phyloP scores from a whole-genome alignment of 768 basidiomycete species.

The Lentinula detonsa region DNA sequence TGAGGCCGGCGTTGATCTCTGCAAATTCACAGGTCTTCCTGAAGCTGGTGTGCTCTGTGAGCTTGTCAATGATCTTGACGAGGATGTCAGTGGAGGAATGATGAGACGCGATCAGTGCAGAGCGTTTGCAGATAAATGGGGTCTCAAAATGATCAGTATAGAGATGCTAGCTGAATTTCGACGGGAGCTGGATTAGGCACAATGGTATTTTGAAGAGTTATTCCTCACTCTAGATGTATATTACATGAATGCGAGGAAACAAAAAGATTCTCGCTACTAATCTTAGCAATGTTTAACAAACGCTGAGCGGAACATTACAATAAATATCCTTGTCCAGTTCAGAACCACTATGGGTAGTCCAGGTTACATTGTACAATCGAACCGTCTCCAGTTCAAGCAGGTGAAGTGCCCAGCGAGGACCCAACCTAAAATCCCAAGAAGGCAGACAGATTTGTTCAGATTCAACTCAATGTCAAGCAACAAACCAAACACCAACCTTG shows the following conservation, averaged over 20 bases:
- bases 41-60: constrained; percentile 88
- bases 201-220: neutral
- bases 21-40: constrained; percentile 61
- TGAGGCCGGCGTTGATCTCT: constrained; percentile 85
- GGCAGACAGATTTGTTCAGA: neutral
- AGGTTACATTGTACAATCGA: neutral
- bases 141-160: constrained; percentile 91
- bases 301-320: neutral
- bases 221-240: neutral
- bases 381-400: neutral
- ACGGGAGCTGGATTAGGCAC: constrained; percentile 14
- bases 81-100: constrained; percentile 86
- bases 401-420: neutral
- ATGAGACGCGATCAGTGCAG: constrained; percentile 92
- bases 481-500: constrained; percentile 27
- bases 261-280: neutral
- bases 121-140: constrained; percentile 84
- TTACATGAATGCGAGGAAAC: neutral
- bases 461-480: neutral
- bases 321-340: neutral
- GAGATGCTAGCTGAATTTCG: constrained; percentile 66
- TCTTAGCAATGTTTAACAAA: neutral
- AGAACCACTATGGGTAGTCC: neutral
- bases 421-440: neutral
- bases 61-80: constrained; percentile 95